Conservation (phyloP, 108 stramenopile species). For the Skeletonema menzelii region DNA sequence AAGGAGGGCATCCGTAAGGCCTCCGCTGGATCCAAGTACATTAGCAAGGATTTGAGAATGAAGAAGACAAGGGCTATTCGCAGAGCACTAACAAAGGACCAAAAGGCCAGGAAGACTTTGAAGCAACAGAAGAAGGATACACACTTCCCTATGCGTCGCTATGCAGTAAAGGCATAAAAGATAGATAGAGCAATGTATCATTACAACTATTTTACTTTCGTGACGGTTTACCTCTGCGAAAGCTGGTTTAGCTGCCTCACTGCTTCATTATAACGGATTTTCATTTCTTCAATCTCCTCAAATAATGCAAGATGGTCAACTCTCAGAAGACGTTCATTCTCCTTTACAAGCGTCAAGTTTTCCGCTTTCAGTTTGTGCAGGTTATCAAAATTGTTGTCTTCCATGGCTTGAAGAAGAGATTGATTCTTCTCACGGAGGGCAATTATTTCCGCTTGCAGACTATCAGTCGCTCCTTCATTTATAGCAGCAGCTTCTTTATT, state of each 20-base stretch:
- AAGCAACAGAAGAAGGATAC: slow-evolving; percentile 84
- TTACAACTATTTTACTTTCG: not conserved
- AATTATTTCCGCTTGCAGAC: not conserved
- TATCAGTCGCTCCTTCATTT: not conserved
- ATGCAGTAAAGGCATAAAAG: slow-evolving; percentile 83
- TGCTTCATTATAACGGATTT: slow-evolving; percentile 35
- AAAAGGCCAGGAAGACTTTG: slow-evolving; percentile 78
- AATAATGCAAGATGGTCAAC: slow-evolving; percentile 42
- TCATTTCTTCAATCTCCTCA: slow-evolving; percentile 47
- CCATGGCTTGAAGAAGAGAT: not conserved
- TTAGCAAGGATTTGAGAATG: slow-evolving; percentile 92
- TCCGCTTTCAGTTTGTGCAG: not conserved
- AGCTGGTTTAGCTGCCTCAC: slow-evolving; percentile 21
- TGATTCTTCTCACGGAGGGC: not conserved
- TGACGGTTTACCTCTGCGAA: not conserved
- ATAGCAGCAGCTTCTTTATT: too few relatives aligned
- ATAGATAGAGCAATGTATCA: not conserved
- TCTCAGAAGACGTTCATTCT: slow-evolving; percentile 21
- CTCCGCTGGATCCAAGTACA: slow-evolving; percentile 85
- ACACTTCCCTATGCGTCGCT: slow-evolving; percentile 76
- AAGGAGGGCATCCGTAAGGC: slow-evolving; percentile 95
- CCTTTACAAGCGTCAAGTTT: slow-evolving; percentile 12
- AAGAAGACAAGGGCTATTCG: slow-evolving; percentile 99
- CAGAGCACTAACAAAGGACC: slow-evolving; percentile 89
- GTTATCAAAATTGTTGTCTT: not conserved